Percentiles rank a stretch among this genome's conserved stretches.
phyloP scores from a whole-genome alignment of 257 asterid genomes.

The Echites panduratus region DNA sequence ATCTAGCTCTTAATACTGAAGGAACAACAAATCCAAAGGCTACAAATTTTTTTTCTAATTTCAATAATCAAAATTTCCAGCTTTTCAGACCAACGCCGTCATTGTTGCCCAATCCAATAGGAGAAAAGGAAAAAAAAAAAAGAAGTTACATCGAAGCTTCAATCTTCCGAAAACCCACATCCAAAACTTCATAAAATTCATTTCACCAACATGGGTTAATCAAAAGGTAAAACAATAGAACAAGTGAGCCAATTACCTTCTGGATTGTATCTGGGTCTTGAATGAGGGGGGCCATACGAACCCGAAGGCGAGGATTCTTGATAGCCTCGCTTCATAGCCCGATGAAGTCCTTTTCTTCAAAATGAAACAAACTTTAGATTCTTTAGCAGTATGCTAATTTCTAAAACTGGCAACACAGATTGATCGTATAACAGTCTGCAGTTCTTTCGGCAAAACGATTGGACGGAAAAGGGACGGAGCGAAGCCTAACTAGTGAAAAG shows the following conservation, averaged over 20 bases:
- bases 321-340: slow-evolving; percentile 73
- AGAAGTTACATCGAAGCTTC: slow-evolving; percentile 3
- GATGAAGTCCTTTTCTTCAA: neutral
- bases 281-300: slow-evolving; percentile 67
- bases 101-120: slow-evolving; percentile 10
- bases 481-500: neutral
- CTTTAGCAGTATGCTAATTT: neutral
- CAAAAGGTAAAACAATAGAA: neutral
- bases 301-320: slow-evolving; percentile 68
- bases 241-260: slow-evolving; percentile 37
- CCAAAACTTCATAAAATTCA: neutral
- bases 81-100: neutral
- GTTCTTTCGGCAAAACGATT: neutral
- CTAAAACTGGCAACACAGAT: neutral
- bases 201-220: neutral
- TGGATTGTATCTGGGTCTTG: slow-evolving; percentile 64
- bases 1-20: slow-evolving; percentile 1
- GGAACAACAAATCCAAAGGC: slow-evolving; percentile 3
- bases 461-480: slow-evolving; percentile 9
- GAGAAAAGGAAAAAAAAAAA: neutral
- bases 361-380: neutral
- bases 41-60: neutral
- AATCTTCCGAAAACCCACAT: slow-evolving; percentile 8
- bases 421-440: neutral
- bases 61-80: slow-evolving; percentile 2